Evolutionary conservation across 1,284 basidiomycete genomes (phyloP), one percentile per base, ranked within the genome.

Genomic region (Ceratobasidium sp.): DNA sequence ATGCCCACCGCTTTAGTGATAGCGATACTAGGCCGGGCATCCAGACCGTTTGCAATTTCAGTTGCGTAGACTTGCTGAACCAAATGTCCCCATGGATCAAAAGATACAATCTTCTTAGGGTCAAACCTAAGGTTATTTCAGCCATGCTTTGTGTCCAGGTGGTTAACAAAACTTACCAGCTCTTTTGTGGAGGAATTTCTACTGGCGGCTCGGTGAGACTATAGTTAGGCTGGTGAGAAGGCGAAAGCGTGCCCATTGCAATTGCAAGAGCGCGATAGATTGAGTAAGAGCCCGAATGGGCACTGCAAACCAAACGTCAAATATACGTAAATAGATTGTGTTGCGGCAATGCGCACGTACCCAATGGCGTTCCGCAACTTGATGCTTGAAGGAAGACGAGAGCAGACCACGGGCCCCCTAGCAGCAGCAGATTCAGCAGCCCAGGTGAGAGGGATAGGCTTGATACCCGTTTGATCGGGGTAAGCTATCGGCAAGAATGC

Each of bases 11-110:
- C 87, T 80, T 91, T 92, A 13, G 97, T 98, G 75, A 97, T 90
- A 1, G 96, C 94, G 80, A 97, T 97, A 77, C 94, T 95, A 0
- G 95, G 96, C n/a, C 95, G 86, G 39, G 95, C 87, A 82, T 97
- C 94, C 66, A 96, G 83, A 0, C 90, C 90, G 28, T 88, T 89
- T 53, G 91, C 89, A 73, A 90, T 87, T 83, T 94, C 91, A 78
- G 85, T 86, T 76, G 86, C 87, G 86, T 92, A 98, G 1, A 94
- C 89, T 66, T 90, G 89, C 20, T 94, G 95, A 0, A 93, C 92
- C 76, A 98, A 87, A 82, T 98, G 97, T 2, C 97, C 97, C 90
- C 91, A 98, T 0, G 97, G 97, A 83, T 99, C 97, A 83, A 99
- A 93, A 1, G 92, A 92, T 39, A 98, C 96, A 82, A 99, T 98